phyloP scores from a whole-genome alignment of 73 alveolate species.

The Stentor roeselii region DNA sequence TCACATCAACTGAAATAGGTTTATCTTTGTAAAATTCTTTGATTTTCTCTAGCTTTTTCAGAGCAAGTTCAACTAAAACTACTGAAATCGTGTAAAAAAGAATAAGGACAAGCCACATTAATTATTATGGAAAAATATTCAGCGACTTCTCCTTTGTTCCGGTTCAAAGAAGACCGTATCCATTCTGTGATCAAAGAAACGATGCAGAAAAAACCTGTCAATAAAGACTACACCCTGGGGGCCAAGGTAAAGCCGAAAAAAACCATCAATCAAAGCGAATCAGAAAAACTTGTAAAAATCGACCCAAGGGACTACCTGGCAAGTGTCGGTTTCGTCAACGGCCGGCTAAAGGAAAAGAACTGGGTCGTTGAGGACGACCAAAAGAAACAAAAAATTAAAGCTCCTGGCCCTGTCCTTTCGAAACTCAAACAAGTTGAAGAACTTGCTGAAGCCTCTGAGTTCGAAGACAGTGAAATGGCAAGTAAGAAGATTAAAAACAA shows the following conservation, averaged over 20 bases:
- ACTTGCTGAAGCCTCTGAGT: not conserved
- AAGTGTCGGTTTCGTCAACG: not conserved
- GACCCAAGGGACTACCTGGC: not conserved
- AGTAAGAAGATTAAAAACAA: no score
- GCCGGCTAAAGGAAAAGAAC: not conserved
- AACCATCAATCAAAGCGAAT: not conserved
- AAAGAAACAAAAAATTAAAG: not conserved
- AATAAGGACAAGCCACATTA: not conserved
- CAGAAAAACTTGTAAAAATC: not conserved
- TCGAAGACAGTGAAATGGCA: not conserved
- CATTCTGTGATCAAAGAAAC: not conserved
- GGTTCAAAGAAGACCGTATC: not conserved
- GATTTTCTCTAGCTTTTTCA: not conserved
- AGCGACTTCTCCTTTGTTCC: not conserved
- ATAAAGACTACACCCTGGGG: not conserved
- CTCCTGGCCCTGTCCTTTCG: not conserved
- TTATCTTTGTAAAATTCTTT: no score
- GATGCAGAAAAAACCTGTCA: not conserved
- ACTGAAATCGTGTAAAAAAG: not conserved
- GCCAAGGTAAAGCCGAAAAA: not conserved
- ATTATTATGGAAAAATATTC: not conserved
- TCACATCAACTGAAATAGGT: not conserved
- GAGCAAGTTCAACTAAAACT: not conserved
- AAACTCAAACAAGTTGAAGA: not conserved
- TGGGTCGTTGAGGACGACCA: not conserved